Evolutionary conservation across 306 rosid genomes (phyloP).

Genomic region (Chamaecrista fasciculata): DNA sequence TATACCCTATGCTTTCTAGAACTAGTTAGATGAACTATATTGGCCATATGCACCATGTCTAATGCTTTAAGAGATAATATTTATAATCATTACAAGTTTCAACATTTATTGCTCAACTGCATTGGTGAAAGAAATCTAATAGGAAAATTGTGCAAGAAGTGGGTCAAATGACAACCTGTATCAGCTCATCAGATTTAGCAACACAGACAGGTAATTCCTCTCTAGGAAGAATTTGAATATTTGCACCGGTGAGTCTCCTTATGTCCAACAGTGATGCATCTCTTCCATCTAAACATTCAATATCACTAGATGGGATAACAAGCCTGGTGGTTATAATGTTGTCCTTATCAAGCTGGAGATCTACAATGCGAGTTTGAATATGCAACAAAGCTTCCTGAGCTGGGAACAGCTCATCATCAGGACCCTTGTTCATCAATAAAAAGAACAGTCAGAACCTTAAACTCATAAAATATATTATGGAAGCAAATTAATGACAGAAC

Average conservation of each 20-base stretch:
- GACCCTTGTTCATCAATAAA: slow-evolving; percentile 62
- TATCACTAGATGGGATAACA: slow-evolving; percentile 64
- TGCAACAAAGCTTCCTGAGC: slow-evolving; percentile 99
- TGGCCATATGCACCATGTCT: neutral
- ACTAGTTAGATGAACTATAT: slow-evolving; percentile 10
- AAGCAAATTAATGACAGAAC: neutral
- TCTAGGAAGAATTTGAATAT: slow-evolving; percentile 72
- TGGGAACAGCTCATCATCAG: slow-evolving; percentile 94
- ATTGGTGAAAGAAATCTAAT: slow-evolving; percentile 15
- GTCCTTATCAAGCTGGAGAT: slow-evolving; percentile 79
- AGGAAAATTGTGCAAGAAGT: slow-evolving; percentile 20
- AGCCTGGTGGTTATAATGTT: slow-evolving; percentile 83
- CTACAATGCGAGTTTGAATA: slow-evolving; percentile 82
- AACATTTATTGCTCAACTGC: slow-evolving; percentile 12
- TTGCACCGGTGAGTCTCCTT: slow-evolving; percentile 77
- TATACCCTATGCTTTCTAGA: neutral
- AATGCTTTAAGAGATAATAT: slow-evolving; percentile 30
- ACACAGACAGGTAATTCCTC: slow-evolving; percentile 75
- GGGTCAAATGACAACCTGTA: slow-evolving; percentile 69
- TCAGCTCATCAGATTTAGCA: slow-evolving; percentile 67
- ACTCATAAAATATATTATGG: neutral
- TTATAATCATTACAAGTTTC: slow-evolving; percentile 20
- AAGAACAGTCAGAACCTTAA: slow-evolving; percentile 4
- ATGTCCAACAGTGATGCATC: slow-evolving; percentile 78
- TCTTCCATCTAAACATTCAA: slow-evolving; percentile 92